A percentile compares a stretch with the other conserved stretches of the same genome.
Conservation (phyloP, 140 eudicot genomes). For the Stevia rebaudiana region DNA sequence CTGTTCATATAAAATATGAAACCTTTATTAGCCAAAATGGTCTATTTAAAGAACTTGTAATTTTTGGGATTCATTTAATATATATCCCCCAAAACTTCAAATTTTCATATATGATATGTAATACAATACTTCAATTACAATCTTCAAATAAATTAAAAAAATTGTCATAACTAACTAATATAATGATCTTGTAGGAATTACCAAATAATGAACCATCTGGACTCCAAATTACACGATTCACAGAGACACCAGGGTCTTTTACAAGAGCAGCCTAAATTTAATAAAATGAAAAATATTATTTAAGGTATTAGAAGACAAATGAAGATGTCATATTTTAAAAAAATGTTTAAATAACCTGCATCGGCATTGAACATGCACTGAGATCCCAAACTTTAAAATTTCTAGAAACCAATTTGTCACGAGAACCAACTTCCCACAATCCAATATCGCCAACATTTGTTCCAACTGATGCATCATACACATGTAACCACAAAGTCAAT, state of each 20-base stretch:
- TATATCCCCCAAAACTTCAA: too few species aligned
- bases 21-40: neutral
- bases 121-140: too few species aligned
- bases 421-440: slow-evolving; percentile 85
- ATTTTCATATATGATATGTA: too few species aligned
- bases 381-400: slow-evolving; percentile 90
- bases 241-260: slow-evolving; percentile 82
- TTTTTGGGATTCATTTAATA: neutral
- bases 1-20: slow-evolving; percentile 31
- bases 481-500: slow-evolving; percentile 1
- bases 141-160: neutral
- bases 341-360: slow-evolving; percentile 29
- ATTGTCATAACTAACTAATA: neutral
- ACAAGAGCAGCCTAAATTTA: slow-evolving; percentile 39
- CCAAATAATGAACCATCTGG: slow-evolving; percentile 84
- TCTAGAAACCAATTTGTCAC: slow-evolving; percentile 62
- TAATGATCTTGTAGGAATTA: slow-evolving; percentile 16
- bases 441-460: slow-evolving; percentile 82
- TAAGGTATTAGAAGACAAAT: neutral
- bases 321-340: neutral
- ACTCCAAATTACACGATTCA: slow-evolving; percentile 94
- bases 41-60: neutral
- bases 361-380: slow-evolving; percentile 60
- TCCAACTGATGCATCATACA: slow-evolving; percentile 46
- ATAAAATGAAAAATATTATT: neutral